Evolutionary conservation across 352 stramenopile species (phyloP).

Genomic region (Peronosclerospora sorghi): DNA sequence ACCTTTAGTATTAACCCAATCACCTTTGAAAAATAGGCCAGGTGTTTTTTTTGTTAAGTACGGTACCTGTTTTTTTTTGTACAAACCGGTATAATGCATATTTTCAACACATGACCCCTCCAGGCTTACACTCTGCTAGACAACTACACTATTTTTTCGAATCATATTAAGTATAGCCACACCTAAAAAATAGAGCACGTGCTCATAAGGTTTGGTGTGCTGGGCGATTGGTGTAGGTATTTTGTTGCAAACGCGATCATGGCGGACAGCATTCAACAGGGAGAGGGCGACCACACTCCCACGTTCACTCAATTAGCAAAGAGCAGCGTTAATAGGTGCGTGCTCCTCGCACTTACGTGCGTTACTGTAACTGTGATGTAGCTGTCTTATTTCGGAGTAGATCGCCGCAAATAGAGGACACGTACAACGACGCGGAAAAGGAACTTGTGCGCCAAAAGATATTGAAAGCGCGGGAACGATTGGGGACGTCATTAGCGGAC

Average conservation of each 20-base stretch:
- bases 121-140: too few species aligned
- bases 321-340: constrained; percentile 10
- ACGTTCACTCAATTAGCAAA: constrained; percentile 8
- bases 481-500: constrained; percentile 12
- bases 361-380: neutral
- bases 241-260: constrained; percentile 2
- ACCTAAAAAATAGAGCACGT: too few species aligned
- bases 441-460: constrained; percentile 31
- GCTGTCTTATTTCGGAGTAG: neutral
- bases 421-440: constrained; percentile 13
- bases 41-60: too few species aligned
- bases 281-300: constrained; percentile 1
- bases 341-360: neutral
- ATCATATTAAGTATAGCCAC: too few species aligned
- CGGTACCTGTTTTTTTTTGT: too few species aligned
- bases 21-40: too few species aligned
- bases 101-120: too few species aligned
- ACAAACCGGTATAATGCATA: too few species aligned
- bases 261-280: neutral
- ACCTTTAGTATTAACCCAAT: too few species aligned
- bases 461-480: constrained; percentile 25
- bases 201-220: too few species aligned
- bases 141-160: too few species aligned
- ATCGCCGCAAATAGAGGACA: neutral
- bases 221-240: too few species aligned